Conservation (phyloP, 2,329 filamentous ascomycete genomes). For the Penicillium rolfsii region DNA sequence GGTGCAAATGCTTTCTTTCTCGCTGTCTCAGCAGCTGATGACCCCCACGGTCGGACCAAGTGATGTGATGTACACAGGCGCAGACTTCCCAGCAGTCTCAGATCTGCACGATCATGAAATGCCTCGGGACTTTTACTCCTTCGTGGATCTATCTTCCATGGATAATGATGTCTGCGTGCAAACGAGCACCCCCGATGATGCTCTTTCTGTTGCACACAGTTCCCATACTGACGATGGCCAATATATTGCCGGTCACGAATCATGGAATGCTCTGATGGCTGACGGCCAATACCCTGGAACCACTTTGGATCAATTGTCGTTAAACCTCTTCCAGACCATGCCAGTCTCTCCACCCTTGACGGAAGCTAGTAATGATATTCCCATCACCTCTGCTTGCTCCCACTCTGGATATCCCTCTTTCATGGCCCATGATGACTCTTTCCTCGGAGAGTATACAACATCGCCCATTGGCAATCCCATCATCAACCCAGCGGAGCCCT, state of each 20-base stretch:
- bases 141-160: slow-evolving; percentile 46
- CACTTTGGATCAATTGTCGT: slow-evolving; percentile 40
- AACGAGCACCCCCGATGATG: slow-evolving; percentile 43
- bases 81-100: slow-evolving; percentile 44
- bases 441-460: slow-evolving; percentile 42
- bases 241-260: slow-evolving; percentile 34
- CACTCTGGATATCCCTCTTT: slow-evolving; percentile 45
- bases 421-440: slow-evolving; percentile 42
- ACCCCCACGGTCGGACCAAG: slow-evolving; percentile 43
- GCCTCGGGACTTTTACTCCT: slow-evolving; percentile 45
- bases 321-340: slow-evolving; percentile 42
- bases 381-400: slow-evolving; percentile 46
- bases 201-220: slow-evolving; percentile 42
- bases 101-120: slow-evolving; percentile 45
- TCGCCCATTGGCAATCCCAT: slow-evolving; percentile 41
- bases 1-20: slow-evolving; percentile 49
- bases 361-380: slow-evolving; percentile 47
- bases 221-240: slow-evolving; percentile 45
- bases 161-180: slow-evolving; percentile 45
- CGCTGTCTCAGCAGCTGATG: slow-evolving; percentile 47
- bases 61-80: slow-evolving; percentile 45
- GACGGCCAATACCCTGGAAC: slow-evolving; percentile 41
- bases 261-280: slow-evolving; percentile 44
- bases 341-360: slow-evolving; percentile 49
- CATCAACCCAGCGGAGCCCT: slow-evolving; percentile 44